phyloP scores from a whole-genome alignment of 257 asterid species.

The Marsdenia floribunda region DNA sequence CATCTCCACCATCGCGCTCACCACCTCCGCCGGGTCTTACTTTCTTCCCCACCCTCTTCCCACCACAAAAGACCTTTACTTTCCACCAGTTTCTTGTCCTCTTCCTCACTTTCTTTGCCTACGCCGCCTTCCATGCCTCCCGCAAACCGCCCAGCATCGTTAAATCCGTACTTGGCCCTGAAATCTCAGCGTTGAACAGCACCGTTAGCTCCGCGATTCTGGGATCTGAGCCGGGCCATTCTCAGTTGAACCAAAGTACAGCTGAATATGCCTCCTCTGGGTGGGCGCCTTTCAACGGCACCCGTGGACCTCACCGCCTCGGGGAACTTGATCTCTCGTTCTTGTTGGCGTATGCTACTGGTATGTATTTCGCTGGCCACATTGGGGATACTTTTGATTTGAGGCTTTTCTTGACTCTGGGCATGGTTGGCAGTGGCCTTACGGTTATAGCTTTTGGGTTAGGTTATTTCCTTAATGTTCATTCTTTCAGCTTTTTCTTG shows the following conservation, averaged over 20 bases:
- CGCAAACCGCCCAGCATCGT: constrained; percentile 98
- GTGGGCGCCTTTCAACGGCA: constrained; percentile 85
- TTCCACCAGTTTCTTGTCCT: constrained; percentile 66
- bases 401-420: constrained; percentile 62
- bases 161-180: constrained; percentile 71
- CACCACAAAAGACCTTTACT: constrained; percentile 43
- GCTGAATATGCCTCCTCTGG: constrained; percentile 34
- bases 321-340: constrained; percentile 95
- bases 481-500: constrained; percentile 49
- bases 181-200: constrained; percentile 33
- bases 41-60: constrained; percentile 46
- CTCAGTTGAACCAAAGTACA: constrained; percentile 13
- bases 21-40: constrained; percentile 65
- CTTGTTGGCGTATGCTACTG: constrained; percentile 63
- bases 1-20: constrained; percentile 20
- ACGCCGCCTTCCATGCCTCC: constrained; percentile 88
- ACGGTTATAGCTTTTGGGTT: constrained; percentile 61
- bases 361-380: constrained; percentile 89
- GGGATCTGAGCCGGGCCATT: constrained; percentile 23
- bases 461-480: constrained; percentile 75
- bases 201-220: constrained; percentile 17
- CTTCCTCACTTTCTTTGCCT: constrained; percentile 67
- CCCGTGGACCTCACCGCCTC: constrained; percentile 77
- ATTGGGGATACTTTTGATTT: constrained; percentile 72
- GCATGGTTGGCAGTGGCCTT: constrained; percentile 88